A percentile compares a stretch with the other conserved stretches of the same genome.
Evolutionary conservation across 805 yeast species (phyloP).

Genomic region (Cyberlindnera petersonii): DNA sequence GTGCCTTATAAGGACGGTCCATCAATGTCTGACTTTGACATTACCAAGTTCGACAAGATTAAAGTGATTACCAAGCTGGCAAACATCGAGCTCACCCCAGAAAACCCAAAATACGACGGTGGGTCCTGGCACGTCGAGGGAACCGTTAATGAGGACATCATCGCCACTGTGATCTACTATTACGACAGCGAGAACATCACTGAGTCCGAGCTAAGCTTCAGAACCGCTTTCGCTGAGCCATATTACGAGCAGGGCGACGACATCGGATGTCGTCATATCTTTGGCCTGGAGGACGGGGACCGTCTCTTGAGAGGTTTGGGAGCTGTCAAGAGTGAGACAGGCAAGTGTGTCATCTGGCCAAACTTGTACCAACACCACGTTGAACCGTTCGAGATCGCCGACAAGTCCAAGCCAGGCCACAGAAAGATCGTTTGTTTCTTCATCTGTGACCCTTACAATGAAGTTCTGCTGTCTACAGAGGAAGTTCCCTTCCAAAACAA

Average conservation of each 20-base stretch:
- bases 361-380: conserved; percentile 10
- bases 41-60: conserved; percentile 2
- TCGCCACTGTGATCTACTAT: conserved; percentile 12
- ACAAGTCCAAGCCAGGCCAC: conserved; percentile 8
- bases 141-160: conserved; percentile 10
- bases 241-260: conserved; percentile 8
- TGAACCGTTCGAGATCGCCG: conserved; percentile 9
- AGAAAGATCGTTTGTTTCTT: conserved; percentile 1
- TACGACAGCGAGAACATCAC: conserved; percentile 9
- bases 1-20: conserved; percentile 4
- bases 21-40: not conserved
- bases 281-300: conserved; percentile 4
- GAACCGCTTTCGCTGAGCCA: conserved; percentile 5
- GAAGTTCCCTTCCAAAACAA: not conserved
- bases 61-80: conserved; percentile 12
- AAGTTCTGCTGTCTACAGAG: conserved; percentile 1
- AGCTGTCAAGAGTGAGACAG: conserved; percentile 5
- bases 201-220: conserved; percentile 2
- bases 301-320: conserved; percentile 1
- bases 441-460: conserved; percentile 8
- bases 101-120: conserved; percentile 5
- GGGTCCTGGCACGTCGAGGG: conserved; percentile 15
- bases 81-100: conserved; percentile 10
- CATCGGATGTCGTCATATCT: conserved; percentile 1
- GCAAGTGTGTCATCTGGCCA: conserved; percentile 12